A percentile compares a stretch with the other conserved stretches of the same genome.
These are phyloP conservation scores for Russula sp. DNA, from an alignment of 768 basidiomycete genomes.

Conservation along the genomic window DNA sequence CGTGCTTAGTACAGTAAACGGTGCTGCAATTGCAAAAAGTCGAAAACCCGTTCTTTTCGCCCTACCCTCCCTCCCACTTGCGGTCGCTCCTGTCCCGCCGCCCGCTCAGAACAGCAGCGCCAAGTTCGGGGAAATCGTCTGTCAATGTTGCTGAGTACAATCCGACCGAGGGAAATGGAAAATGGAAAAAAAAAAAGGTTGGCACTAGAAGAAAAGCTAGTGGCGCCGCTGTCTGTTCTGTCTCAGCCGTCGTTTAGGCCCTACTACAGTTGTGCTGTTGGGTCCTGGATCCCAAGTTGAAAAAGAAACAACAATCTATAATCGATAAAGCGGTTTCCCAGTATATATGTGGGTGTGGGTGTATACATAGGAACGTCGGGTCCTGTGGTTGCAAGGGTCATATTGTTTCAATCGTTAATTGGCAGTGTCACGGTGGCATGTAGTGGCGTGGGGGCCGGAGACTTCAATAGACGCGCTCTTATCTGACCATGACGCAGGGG, in stretches of 20 bases:
- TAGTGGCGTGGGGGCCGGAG: constrained; percentile 6
- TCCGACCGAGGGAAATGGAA: not conserved
- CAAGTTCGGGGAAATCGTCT: not conserved
- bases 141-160: constrained; percentile 3
- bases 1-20: not conserved
- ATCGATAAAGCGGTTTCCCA: not conserved
- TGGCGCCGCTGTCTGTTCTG: constrained; percentile 10
- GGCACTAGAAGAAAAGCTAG: constrained; percentile 2
- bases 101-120: no score
- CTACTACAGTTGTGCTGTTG: not conserved
- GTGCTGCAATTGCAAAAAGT: not conserved
- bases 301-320: not conserved
- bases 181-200: not conserved
- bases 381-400: not conserved
- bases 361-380: not conserved
- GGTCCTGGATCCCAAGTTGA: not conserved
- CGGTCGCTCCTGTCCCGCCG: no score
- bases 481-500: not conserved
- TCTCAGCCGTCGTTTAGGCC: not conserved
- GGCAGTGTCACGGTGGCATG: constrained; percentile 1
- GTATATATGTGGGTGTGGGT: not conserved
- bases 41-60: not conserved
- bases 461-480: not conserved
- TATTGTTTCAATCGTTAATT: not conserved
- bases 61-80: no score